These are phyloP conservation scores for Pleurotus ostreatus DNA, from an alignment of 768 basidiomycete species.

Conservation along the genomic window DNA sequence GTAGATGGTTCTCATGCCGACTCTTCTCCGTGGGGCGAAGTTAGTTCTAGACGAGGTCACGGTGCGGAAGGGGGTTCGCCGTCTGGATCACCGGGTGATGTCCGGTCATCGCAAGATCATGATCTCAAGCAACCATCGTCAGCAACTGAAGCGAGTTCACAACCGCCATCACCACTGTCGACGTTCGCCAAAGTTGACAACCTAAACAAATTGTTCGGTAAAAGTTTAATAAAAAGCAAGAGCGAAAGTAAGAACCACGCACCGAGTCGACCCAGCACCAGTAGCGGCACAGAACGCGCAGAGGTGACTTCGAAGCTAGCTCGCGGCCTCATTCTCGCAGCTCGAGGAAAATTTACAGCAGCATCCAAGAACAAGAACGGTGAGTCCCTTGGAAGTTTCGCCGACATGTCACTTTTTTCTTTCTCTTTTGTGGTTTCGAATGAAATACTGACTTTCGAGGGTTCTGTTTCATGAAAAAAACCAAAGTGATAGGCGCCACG, in stretches of 20 bases:
- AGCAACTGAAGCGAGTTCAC: slow-evolving; percentile 5
- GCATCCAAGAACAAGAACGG: background rate
- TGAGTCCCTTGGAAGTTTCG: background rate
- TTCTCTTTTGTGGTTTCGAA: background rate
- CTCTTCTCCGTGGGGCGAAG: background rate
- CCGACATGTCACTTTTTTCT: background rate
- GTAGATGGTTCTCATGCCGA: background rate
- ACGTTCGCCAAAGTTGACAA: slow-evolving; percentile 7
- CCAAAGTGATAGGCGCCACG: background rate
- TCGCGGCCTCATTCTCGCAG: background rate
- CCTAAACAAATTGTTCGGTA: slow-evolving; percentile 2
- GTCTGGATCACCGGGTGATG: slow-evolving; percentile 8
- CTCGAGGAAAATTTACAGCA: background rate
- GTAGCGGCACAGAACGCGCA: slow-evolving; percentile 3
- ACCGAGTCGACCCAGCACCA: slow-evolving; percentile 6
- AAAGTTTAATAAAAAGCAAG: background rate
- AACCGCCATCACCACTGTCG: slow-evolving; percentile 9
- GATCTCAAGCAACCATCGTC: slow-evolving; percentile 7
- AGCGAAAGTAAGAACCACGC: background rate
- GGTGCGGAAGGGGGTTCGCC: slow-evolving; percentile 1
- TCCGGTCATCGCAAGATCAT: slow-evolving; percentile 2
- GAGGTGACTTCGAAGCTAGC: slow-evolving; percentile 5
- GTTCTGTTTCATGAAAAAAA: background rate
- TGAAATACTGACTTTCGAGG: background rate
- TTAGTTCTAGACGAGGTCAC: background rate